Evolutionary conservation across 805 yeast species (phyloP).

Genomic region (Starmerella potacharoeniae): DNA sequence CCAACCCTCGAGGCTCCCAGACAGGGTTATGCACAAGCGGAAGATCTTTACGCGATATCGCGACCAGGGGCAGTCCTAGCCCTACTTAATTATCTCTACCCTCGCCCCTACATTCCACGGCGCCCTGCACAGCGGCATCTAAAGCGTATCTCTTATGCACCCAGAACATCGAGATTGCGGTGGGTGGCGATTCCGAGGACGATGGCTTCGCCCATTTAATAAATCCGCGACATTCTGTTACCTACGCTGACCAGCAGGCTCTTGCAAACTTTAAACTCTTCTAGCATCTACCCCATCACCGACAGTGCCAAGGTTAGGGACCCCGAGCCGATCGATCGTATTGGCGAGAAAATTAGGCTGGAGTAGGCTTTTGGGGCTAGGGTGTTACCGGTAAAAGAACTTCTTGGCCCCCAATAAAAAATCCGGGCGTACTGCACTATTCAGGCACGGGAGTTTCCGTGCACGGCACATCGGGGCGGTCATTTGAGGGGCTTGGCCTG

Average conservation of each 20-base stretch:
- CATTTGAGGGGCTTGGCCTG: no score
- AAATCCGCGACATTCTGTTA: no score
- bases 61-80: not conserved
- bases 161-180: no score
- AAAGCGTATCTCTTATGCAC: not conserved
- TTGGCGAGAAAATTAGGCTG: not conserved
- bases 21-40: not conserved
- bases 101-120: not conserved
- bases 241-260: no score
- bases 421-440: no score
- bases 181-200: no score
- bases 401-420: no score
- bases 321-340: not conserved
- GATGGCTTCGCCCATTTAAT: no score
- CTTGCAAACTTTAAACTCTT: no score
- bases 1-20: not conserved
- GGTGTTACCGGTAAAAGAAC: not conserved
- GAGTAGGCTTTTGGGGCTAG: not conserved
- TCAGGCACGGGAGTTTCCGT: no score
- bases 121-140: not conserved
- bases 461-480: no score
- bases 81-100: not conserved
- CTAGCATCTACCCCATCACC: no score
- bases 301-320: not conserved
- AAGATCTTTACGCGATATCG: slow-evolving; percentile 2